phyloP scores from a whole-genome alignment of 371 early-diverging fungal genomes.

The Actinomucor elegans region DNA sequence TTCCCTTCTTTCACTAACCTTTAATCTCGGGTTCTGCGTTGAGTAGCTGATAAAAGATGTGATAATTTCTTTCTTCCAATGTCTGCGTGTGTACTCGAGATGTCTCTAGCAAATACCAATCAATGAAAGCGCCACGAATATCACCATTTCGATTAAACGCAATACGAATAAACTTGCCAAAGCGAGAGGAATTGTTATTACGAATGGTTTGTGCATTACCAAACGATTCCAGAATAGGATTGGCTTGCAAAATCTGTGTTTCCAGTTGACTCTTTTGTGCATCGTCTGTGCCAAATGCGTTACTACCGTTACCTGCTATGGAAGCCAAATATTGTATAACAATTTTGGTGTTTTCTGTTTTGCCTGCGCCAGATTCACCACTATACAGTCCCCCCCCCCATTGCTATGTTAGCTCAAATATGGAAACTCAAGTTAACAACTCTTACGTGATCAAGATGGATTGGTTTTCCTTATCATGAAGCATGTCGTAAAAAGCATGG shows the following conservation, averaged over 20 bases:
- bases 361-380: constrained; percentile 99
- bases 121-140: constrained; percentile 97
- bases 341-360: constrained; percentile 99
- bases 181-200: constrained; percentile 99
- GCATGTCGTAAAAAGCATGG: constrained; percentile 95
- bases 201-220: constrained; percentile 99
- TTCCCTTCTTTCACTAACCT: constrained; percentile 8
- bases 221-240: constrained; percentile 99
- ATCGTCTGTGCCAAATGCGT: constrained; percentile 29
- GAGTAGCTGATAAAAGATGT: constrained; percentile 98
- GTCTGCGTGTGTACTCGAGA: constrained; percentile 96
- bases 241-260: constrained; percentile 95
- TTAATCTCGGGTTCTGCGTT: constrained; percentile 79
- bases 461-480: constrained; percentile 94
- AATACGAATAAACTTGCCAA: constrained; percentile 99
- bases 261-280: constrained; percentile 65
- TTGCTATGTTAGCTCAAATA: not conserved
- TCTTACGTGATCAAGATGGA: constrained; percentile 98
- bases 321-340: constrained; percentile 98
- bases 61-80: constrained; percentile 94
- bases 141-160: constrained; percentile 90
- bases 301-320: constrained; percentile 67
- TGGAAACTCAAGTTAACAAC: not conserved
- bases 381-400: no score
- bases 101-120: constrained; percentile 98